Conservation (phyloP, 352 stramenopile genomes). For the Phytophthora crassamura region DNA sequence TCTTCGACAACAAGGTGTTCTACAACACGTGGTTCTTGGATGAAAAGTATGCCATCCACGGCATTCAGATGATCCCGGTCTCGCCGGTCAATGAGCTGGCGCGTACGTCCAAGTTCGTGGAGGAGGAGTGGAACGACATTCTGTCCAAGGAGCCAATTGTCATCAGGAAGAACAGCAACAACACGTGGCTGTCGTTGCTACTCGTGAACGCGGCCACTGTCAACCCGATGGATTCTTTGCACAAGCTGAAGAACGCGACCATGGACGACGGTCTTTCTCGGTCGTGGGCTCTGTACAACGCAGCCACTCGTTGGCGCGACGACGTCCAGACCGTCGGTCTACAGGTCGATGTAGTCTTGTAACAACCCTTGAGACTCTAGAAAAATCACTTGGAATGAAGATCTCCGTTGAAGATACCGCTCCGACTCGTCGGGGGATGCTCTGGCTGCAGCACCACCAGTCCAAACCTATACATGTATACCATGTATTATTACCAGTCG, state of each 20-base stretch:
- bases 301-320: slow-evolving; percentile 47
- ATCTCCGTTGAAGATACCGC: too few relatives aligned
- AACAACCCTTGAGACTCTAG: too few relatives aligned
- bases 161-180: slow-evolving; percentile 37
- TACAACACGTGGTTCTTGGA: slow-evolving; percentile 81
- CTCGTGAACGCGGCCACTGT: slow-evolving; percentile 74
- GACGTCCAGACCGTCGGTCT: slow-evolving; percentile 12
- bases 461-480: too few relatives aligned
- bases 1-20: slow-evolving; percentile 78
- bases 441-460: too few relatives aligned
- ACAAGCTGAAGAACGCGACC: slow-evolving; percentile 51
- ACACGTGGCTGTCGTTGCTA: slow-evolving; percentile 72
- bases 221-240: slow-evolving; percentile 55
- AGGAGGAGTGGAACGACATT: slow-evolving; percentile 80
- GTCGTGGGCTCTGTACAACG: slow-evolving; percentile 78
- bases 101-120: slow-evolving; percentile 65
- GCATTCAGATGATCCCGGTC: slow-evolving; percentile 84
- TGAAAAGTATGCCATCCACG: slow-evolving; percentile 76
- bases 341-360: not conserved
- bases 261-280: slow-evolving; percentile 75
- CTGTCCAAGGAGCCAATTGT: slow-evolving; percentile 73
- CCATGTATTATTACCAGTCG: too few relatives aligned
- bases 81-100: slow-evolving; percentile 75
- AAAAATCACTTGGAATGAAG: too few relatives aligned
- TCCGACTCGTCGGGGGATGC: too few relatives aligned